These are phyloP conservation scores for Dactylella cylindrospora DNA, from an alignment of 2,329 filamentous ascomycete species.

Conservation along the genomic window DNA sequence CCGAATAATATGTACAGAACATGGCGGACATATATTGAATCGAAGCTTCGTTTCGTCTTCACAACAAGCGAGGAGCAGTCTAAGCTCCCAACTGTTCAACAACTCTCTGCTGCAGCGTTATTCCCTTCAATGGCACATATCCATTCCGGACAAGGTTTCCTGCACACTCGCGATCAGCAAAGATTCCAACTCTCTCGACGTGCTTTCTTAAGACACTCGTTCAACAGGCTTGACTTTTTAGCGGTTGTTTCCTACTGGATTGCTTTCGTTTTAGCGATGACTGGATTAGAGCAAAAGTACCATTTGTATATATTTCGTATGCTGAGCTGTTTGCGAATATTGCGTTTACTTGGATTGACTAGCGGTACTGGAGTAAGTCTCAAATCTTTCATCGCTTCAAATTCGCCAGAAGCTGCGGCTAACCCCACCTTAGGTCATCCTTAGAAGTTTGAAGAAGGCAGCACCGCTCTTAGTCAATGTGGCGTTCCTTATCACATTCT, in stretches of 20 bases:
- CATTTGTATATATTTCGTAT: conserved; percentile 92
- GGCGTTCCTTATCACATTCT: conserved; percentile 91
- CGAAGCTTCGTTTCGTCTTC: conserved; percentile 56
- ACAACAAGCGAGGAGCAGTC: conserved; percentile 65
- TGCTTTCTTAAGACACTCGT: conserved; percentile 90
- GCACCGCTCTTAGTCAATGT: conserved; percentile 89
- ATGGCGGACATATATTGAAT: conserved; percentile 56
- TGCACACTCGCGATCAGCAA: conserved; percentile 67
- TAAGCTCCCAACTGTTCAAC: conserved; percentile 39
- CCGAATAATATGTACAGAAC: conserved; percentile 50
- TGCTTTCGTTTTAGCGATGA: conserved; percentile 72
- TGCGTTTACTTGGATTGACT: conserved; percentile 86
- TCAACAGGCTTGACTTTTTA: conserved; percentile 92
- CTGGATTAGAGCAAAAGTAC: conserved; percentile 66
- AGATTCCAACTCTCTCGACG: conserved; percentile 82
- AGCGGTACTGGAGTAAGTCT: conserved; percentile 80
- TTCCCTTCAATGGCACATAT: conserved; percentile 44
- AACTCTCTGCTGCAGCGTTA: conserved; percentile 37
- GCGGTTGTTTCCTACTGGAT: conserved; percentile 96
- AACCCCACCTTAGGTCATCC: conserved; percentile 68
- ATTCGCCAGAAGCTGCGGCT: background rate
- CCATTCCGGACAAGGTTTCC: conserved; percentile 37
- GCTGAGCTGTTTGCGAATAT: conserved; percentile 90
- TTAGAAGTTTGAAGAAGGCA: conserved; percentile 92
- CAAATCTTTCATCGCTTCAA: background rate